Percentiles rank a stretch among this genome's conserved stretches.
Evolutionary conservation across 441 rosid species (phyloP).

Genomic region (Eutrema salsugineum): DNA sequence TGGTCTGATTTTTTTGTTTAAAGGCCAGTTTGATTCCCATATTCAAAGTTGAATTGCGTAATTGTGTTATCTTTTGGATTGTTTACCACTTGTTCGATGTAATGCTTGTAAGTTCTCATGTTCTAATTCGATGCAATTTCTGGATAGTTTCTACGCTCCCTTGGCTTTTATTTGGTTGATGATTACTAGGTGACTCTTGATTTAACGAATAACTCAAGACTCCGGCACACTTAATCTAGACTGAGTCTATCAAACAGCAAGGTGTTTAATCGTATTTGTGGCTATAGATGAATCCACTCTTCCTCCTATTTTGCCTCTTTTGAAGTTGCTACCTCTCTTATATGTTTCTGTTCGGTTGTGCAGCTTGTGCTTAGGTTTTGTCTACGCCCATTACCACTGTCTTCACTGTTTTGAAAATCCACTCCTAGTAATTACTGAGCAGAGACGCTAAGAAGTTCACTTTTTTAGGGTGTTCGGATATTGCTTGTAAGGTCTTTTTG

Average conservation of each 20-base stretch:
- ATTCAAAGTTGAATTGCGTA: background rate
- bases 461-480: background rate
- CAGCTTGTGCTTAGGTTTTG: background rate
- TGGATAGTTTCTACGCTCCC: no score
- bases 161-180: background rate
- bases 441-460: background rate
- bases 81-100: conserved; percentile 17
- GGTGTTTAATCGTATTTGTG: background rate
- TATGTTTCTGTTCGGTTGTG: background rate
- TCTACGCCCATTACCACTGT: background rate
- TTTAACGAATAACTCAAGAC: background rate
- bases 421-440: background rate
- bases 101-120: background rate
- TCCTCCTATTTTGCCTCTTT: no score
- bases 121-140: no score
- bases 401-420: background rate
- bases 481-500: background rate
- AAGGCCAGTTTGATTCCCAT: background rate
- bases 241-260: background rate
- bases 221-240: background rate
- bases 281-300: background rate
- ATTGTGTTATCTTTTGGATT: background rate
- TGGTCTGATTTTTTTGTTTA: background rate
- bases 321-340: background rate
- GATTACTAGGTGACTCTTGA: background rate